phyloP scores from a whole-genome alignment of 495 filamentous ascomycete species.

The Penicillium alfredii region DNA sequence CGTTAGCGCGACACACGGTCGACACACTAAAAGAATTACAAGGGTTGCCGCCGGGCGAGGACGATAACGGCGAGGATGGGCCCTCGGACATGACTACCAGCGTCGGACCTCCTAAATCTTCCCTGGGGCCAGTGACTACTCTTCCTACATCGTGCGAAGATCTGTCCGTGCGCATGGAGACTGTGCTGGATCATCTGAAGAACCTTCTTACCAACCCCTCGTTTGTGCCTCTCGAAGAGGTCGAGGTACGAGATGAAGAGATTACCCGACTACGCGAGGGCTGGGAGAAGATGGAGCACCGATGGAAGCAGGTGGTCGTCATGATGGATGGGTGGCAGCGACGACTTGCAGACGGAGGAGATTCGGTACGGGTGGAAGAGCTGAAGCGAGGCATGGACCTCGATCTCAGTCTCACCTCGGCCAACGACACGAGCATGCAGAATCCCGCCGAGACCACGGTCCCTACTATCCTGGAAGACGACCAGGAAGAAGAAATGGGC shows the following conservation, averaged over 20 bases:
- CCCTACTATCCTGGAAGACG: constrained; percentile 48
- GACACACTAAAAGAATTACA: constrained; percentile 71
- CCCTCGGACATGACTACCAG: constrained; percentile 31
- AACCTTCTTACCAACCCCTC: constrained; percentile 87
- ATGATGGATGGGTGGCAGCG: constrained; percentile 93
- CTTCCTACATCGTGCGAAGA: constrained; percentile 60
- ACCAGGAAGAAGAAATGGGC: constrained; percentile 40
- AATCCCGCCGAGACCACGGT: constrained; percentile 33
- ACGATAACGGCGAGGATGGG: constrained; percentile 28
- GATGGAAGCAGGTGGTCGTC: constrained; percentile 83
- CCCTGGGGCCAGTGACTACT: constrained; percentile 29
- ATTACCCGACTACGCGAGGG: constrained; percentile 74
- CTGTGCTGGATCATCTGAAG: constrained; percentile 70
- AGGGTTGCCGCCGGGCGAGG: constrained; percentile 55
- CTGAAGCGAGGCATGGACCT: constrained; percentile 68
- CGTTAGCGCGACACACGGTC: constrained; percentile 63
- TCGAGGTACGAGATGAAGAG: constrained; percentile 84
- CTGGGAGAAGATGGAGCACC: constrained; percentile 83
- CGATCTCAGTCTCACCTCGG: constrained; percentile 51
- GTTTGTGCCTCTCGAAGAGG: constrained; percentile 93
- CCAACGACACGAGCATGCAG: constrained; percentile 35
- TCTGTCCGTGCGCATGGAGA: constrained; percentile 64
- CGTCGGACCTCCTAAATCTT: constrained; percentile 27
- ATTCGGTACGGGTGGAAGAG: constrained; percentile 77
- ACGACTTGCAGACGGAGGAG: constrained; percentile 70